A percentile compares a stretch with the other conserved stretches of the same genome.
phyloP scores from a whole-genome alignment of 2,329 filamentous ascomycete genomes.

The Aplosporella prunicola region DNA sequence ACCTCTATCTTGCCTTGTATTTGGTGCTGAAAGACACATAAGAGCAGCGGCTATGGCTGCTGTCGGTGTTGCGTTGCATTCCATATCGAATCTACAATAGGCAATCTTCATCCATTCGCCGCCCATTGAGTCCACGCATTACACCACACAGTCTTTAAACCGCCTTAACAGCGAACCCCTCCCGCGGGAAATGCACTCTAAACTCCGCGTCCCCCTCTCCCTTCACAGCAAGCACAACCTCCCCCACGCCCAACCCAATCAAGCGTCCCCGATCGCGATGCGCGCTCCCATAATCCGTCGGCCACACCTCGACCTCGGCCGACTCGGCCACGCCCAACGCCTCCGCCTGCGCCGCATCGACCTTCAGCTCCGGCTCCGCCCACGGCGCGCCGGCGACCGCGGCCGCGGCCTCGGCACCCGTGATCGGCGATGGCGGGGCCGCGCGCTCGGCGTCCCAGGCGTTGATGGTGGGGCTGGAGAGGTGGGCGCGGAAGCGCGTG shows the following conservation, averaged over 20 bases:
- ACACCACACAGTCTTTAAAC: constrained; percentile 11
- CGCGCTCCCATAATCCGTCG: constrained; percentile 22
- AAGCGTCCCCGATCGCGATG: constrained; percentile 20
- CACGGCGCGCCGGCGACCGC: constrained; percentile 38
- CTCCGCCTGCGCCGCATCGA: constrained; percentile 39
- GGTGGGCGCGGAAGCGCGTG: neutral
- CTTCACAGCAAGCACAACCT: constrained; percentile 18
- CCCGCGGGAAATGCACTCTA: constrained; percentile 19
- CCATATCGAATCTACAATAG: too few relatives aligned
- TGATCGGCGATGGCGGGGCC: constrained; percentile 30
- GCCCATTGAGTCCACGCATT: too few relatives aligned
- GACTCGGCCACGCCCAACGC: constrained; percentile 45
- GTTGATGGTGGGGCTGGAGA: neutral
- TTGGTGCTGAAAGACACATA: too few relatives aligned
- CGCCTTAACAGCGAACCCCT: constrained; percentile 17
- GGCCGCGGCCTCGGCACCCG: constrained; percentile 45
- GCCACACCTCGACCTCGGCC: constrained; percentile 38
- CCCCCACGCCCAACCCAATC: constrained; percentile 19
- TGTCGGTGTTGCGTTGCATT: too few relatives aligned
- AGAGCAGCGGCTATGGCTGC: too few relatives aligned
- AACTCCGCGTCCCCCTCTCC: constrained; percentile 10
- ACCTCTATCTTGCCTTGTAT: too few relatives aligned
- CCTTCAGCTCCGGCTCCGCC: constrained; percentile 34
- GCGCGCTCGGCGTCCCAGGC: constrained; percentile 9
- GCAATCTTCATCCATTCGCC: too few relatives aligned